Percentiles rank a stretch among this genome's conserved stretches.
phyloP scores from a whole-genome alignment of 805 yeast genomes.

The Metschnikowia colocasiae region DNA sequence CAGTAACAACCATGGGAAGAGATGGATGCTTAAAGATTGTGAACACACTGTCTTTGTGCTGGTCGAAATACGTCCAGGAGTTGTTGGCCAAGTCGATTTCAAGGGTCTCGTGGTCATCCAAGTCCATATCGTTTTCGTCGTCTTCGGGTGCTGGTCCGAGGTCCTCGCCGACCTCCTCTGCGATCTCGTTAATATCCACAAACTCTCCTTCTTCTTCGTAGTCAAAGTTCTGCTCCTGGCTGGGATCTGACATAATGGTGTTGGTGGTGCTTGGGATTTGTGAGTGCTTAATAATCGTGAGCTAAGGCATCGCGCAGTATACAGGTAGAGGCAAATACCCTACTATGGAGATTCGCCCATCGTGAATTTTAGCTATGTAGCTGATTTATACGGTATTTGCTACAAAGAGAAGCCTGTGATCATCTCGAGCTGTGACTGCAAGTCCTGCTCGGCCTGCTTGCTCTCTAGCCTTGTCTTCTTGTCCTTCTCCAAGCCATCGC shows the following conservation, averaged over 20 bases:
- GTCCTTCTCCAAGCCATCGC: slow-evolving; percentile 40
- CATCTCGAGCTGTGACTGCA: slow-evolving; percentile 45
- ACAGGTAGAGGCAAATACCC: not conserved
- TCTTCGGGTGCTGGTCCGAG: slow-evolving; percentile 34
- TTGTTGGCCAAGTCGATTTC: slow-evolving; percentile 89
- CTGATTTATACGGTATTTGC: not conserved
- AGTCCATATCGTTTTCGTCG: slow-evolving; percentile 40
- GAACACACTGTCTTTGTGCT: slow-evolving; percentile 84
- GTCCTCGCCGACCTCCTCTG: slow-evolving; percentile 29
- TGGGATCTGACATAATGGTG: slow-evolving; percentile 14
- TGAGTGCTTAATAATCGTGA: slow-evolving; percentile 3
- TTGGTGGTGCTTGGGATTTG: not conserved
- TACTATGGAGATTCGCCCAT: not conserved
- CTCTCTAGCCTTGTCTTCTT: slow-evolving; percentile 25
- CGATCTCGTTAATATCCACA: slow-evolving; percentile 43
- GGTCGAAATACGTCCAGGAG: slow-evolving; percentile 84
- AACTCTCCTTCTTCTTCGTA: slow-evolving; percentile 27
- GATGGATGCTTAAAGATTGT: slow-evolving; percentile 79
- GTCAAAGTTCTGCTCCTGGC: slow-evolving; percentile 9
- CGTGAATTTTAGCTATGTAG: not conserved
- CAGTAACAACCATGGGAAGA: slow-evolving; percentile 81
- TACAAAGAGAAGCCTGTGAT: slow-evolving; percentile 30
- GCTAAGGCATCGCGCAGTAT: slow-evolving; percentile 6
- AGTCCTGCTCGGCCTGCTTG: slow-evolving; percentile 37
- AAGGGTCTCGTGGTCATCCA: slow-evolving; percentile 40